These are phyloP conservation scores for Davidsoniella neocaledoniae DNA, from an alignment of 2,329 filamentous ascomycete genomes.

Conservation along the genomic window DNA sequence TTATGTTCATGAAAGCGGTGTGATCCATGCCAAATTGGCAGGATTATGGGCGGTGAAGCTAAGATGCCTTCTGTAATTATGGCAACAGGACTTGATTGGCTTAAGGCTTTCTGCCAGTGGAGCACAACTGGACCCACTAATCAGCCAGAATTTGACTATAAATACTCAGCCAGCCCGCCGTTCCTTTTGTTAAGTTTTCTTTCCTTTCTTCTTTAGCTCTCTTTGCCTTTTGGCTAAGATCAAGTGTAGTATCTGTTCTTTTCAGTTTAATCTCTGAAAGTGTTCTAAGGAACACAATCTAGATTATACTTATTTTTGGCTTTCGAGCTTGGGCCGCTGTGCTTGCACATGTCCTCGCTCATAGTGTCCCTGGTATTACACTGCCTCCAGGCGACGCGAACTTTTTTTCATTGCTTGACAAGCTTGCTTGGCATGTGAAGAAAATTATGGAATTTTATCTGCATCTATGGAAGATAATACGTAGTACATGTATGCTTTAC, in stretches of 20 bases:
- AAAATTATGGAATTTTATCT: not conserved
- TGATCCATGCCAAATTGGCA: too few relatives aligned
- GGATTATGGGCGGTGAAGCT: too few relatives aligned
- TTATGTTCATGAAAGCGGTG: too few relatives aligned
- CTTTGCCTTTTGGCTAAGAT: conserved; percentile 54
- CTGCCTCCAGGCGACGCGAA: conserved; percentile 15
- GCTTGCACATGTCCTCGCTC: conserved; percentile 13
- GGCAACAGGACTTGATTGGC: too few relatives aligned
- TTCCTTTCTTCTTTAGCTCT: conserved; percentile 20
- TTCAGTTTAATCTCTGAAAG: conserved; percentile 95
- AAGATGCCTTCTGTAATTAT: too few relatives aligned
- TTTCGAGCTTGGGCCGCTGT: conserved; percentile 11
- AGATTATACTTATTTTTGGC: conserved; percentile 65
- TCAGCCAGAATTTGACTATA: conserved; percentile 1
- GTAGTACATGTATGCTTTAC: too few relatives aligned
- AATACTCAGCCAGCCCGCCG: conserved; percentile 51
- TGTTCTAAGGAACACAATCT: conserved; percentile 52
- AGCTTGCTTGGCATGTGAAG: conserved; percentile 10
- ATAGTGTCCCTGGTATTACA: conserved; percentile 14
- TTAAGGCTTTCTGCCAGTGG: not conserved
- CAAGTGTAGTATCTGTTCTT: conserved; percentile 97
- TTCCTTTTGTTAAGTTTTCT: conserved; percentile 66
- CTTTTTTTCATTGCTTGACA: conserved; percentile 11
- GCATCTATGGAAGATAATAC: too few relatives aligned
- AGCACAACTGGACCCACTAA: not conserved